A percentile compares a stretch with the other conserved stretches of the same genome.
phyloP scores from a whole-genome alignment of 2,329 filamentous ascomycete species.

The Stachybotrys chlorohalonatus region DNA sequence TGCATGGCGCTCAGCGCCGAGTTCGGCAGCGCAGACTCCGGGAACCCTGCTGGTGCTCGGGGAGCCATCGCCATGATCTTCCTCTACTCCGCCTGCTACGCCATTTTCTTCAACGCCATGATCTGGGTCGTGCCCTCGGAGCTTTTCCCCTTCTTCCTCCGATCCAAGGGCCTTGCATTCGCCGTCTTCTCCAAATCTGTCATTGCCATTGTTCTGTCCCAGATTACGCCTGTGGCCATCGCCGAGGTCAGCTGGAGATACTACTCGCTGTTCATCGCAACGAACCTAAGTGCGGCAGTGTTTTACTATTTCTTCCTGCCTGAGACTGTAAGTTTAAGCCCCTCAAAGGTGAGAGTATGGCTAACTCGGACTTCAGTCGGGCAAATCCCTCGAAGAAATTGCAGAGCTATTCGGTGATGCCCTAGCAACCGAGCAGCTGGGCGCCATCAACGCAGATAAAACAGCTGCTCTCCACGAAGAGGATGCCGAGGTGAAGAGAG shows the following conservation, averaged over 20 bases:
- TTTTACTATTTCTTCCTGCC: constrained; percentile 21
- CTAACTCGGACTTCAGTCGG: constrained; percentile 1
- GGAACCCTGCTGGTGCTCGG: constrained; percentile 10
- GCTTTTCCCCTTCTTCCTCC: constrained; percentile 16
- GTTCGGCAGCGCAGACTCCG: constrained; percentile 6
- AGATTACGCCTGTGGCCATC: constrained; percentile 16
- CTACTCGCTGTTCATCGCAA: constrained; percentile 19
- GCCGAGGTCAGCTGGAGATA: constrained; percentile 14
- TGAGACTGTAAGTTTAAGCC: constrained; percentile 13
- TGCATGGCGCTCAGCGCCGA: constrained; percentile 15
- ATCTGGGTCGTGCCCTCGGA: constrained; percentile 20
- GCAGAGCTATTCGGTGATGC: constrained; percentile 15
- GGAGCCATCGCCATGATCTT: constrained; percentile 22
- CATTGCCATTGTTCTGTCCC: constrained; percentile 17
- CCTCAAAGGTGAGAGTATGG: too few relatives aligned
- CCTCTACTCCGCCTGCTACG: constrained; percentile 15
- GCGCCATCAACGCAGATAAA: constrained; percentile 15
- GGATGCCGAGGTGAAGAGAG: too few relatives aligned
- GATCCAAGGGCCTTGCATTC: constrained; percentile 11
- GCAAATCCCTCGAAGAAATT: constrained; percentile 13
- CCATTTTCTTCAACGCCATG: constrained; percentile 22
- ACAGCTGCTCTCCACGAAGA: background rate
- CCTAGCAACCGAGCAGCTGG: background rate
- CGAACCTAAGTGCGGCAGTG: constrained; percentile 14
- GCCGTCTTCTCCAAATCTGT: constrained; percentile 15